phyloP scores from a whole-genome alignment of 129 eudicot genomes.

The Tanacetum coccineum region DNA sequence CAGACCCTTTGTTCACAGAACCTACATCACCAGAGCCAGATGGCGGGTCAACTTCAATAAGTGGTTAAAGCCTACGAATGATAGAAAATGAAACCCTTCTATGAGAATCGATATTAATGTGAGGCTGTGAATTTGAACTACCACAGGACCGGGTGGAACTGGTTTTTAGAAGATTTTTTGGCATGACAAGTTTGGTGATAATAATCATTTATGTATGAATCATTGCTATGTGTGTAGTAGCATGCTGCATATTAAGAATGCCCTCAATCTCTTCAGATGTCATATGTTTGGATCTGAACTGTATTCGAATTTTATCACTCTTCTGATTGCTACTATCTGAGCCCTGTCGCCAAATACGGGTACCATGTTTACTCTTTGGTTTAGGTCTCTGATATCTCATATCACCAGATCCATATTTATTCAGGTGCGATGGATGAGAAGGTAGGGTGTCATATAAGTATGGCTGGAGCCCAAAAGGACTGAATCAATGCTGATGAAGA shows the following conservation, averaged over 20 bases:
- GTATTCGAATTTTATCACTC: conserved; percentile 45
- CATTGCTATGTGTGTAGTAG: conserved; percentile 81
- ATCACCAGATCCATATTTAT: conserved; percentile 50
- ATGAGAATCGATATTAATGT: conserved; percentile 67
- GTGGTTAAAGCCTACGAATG: conserved; percentile 79
- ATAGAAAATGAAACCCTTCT: conserved; percentile 78
- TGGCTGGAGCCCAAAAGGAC: conserved; percentile 54
- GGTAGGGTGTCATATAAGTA: conserved; percentile 52
- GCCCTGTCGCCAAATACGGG: conserved; percentile 62
- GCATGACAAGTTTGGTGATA: conserved; percentile 87
- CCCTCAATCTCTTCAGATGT: conserved; percentile 84
- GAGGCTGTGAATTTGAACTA: conserved; percentile 66
- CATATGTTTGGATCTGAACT: conserved; percentile 88
- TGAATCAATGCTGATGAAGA: conserved; percentile 49
- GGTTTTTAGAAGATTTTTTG: conserved; percentile 54
- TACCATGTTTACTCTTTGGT: conserved; percentile 50
- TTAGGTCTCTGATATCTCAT: conserved; percentile 51
- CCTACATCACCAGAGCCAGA: conserved; percentile 59
- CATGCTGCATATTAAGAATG: conserved; percentile 85
- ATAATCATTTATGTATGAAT: conserved; percentile 86
- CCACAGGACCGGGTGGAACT: conserved; percentile 67
- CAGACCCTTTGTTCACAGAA: conserved; percentile 54
- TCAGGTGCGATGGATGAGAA: conserved; percentile 50
- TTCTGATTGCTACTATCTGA: conserved; percentile 65
- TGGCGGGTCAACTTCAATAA: conserved; percentile 65